Base-by-base conservation (phyloP, 306 rosid genomes). In the Pachyrhizus erosus region DNA sequence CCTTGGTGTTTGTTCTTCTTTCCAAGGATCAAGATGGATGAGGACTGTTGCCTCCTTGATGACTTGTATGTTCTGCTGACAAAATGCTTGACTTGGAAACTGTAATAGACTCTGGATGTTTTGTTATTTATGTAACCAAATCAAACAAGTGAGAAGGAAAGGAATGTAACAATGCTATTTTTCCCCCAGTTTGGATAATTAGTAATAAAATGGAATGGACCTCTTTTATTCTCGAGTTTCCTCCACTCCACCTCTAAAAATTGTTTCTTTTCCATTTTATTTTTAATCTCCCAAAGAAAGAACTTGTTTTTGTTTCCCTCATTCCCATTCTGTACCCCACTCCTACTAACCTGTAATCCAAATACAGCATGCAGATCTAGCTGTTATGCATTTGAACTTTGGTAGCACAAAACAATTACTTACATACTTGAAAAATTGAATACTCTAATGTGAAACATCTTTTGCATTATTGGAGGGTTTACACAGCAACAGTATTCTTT, bases 71-170 rank as follows among this genome's bases (percentile, higher is more conserved):
- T 21, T 15, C 20, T 58, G 37, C 20, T 58, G 37, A 60, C 39
- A 45, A 46, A 80, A 73, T 80, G 29, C 13, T 58, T 45, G 43
- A 46, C n/a, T 58, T 43, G 78, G 54, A 31, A 31, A 29, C 52
- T 7, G 73, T 46, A 62, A 17, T 79, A 37, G 52, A 52, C 1
- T 65, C 37, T 77, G 65, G 52, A 45, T 33, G 33, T 21, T 66
- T 78, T 78, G 10, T 48, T 24, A 33, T 52, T 45, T 21, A 66
- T 67, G 26, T 33, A 51, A 77, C 21, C n/a, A 17, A 65, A 65
- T 10, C 37, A 9, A 75, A 55, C 69, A 57, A 45, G 15, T 29
- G 18, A 15, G 73, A 45, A 62, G 37, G 10, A 37, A 61, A 14
- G n/a, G 42, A 33, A 34, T 12, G 39, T 29, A 42, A 64, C 15